Evolutionary conservation across 768 basidiomycete species (phyloP).

Genomic region (Lentinula detonsa): DNA sequence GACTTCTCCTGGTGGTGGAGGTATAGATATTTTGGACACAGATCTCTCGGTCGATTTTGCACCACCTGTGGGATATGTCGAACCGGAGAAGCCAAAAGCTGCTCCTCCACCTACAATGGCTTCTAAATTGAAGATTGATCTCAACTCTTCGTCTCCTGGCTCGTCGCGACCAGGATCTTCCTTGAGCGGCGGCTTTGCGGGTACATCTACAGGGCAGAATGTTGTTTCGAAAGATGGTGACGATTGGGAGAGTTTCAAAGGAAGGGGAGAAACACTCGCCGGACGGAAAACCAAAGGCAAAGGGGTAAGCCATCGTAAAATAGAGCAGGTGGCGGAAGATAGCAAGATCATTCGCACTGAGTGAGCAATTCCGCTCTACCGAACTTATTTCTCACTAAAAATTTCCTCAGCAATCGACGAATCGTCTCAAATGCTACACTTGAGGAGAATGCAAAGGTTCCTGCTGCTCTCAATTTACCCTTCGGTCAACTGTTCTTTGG

Average conservation of each 20-base stretch:
- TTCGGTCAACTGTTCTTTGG: conserved; percentile 97
- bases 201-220: conserved; percentile 37
- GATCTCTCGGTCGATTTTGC: conserved; percentile 99
- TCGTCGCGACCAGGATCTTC: conserved; percentile 79
- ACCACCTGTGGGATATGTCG: conserved; percentile 87
- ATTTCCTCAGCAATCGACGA: conserved; percentile 58
- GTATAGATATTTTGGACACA: conserved; percentile 88
- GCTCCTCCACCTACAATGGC: conserved; percentile 89
- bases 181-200: conserved; percentile 61
- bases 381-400: not conserved
- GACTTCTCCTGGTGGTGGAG: conserved; percentile 76
- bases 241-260: conserved; percentile 94
- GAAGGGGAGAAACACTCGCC: conserved; percentile 84
- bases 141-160: conserved; percentile 79
- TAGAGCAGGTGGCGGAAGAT: conserved; percentile 68
- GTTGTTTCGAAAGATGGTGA: conserved; percentile 71
- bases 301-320: conserved; percentile 79
- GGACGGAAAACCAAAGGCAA: conserved; percentile 95
- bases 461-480: conserved; percentile 85
- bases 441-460: conserved; percentile 71
- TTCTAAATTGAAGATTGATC: conserved; percentile 91
- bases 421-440: conserved; percentile 79
- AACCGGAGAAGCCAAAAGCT: conserved; percentile 83
- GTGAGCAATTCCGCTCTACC: conserved; percentile 40
- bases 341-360: conserved; percentile 91